These are phyloP conservation scores for Priceomyces medius DNA, from an alignment of 805 yeast species.

Conservation along the genomic window DNA sequence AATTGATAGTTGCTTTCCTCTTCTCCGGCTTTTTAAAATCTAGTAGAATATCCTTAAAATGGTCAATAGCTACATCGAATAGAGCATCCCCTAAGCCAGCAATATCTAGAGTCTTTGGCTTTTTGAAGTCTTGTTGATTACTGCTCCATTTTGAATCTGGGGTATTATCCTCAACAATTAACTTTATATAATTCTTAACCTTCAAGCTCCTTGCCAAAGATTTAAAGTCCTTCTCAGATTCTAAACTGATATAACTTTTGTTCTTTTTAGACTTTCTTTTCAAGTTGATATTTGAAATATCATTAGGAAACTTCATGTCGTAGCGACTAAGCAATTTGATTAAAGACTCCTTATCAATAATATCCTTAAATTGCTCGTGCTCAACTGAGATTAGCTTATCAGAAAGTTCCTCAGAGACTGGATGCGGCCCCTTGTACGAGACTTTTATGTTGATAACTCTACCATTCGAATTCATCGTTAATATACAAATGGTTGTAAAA, in stretches of 20 bases:
- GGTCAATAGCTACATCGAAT: constrained; percentile 29
- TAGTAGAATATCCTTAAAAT: constrained; percentile 19
- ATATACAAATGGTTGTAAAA: not conserved
- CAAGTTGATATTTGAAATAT: constrained; percentile 12
- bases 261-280: constrained; percentile 49
- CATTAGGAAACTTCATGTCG: constrained; percentile 6
- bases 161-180: constrained; percentile 24
- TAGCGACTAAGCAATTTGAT: constrained; percentile 6
- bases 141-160: constrained; percentile 3
- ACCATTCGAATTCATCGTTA: constrained; percentile 8
- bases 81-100: constrained; percentile 23
- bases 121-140: not conserved
- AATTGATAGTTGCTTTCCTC: not conserved
- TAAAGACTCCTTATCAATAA: constrained; percentile 14
- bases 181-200: constrained; percentile 45
- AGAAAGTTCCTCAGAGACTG: constrained; percentile 4
- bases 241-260: constrained; percentile 40
- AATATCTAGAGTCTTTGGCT: constrained; percentile 18
- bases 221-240: constrained; percentile 38
- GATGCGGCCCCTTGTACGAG: constrained; percentile 8
- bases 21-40: constrained; percentile 6
- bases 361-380: constrained; percentile 10
- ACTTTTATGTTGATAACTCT: constrained; percentile 12
- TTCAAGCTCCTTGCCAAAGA: constrained; percentile 45
- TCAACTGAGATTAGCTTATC: constrained; percentile 14